These are phyloP conservation scores for Colletotrichum simmondsii DNA, from an alignment of 2,329 filamentous ascomycete species.

Conservation along the genomic window DNA sequence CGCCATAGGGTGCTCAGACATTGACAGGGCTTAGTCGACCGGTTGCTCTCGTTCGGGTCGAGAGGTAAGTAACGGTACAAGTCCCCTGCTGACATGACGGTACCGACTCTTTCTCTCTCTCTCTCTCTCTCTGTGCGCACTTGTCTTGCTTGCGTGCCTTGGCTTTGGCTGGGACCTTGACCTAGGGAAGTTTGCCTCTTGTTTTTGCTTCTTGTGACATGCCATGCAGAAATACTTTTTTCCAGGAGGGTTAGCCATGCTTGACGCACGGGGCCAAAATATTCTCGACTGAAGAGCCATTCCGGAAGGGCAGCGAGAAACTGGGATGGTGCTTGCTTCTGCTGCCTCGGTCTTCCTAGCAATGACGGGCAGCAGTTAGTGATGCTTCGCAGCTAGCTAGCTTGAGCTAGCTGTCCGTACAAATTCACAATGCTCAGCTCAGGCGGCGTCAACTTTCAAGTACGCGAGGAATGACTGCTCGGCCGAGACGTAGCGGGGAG, in stretches of 20 bases:
- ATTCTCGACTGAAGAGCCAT: slow-evolving; percentile 16
- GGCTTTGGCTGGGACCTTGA: slow-evolving; percentile 24
- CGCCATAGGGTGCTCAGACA: slow-evolving; percentile 34
- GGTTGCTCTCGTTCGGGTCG: slow-evolving; percentile 25
- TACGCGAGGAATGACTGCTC: slow-evolving; percentile 13
- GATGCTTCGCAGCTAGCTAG: slow-evolving; percentile 23
- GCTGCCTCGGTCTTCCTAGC: slow-evolving; percentile 14
- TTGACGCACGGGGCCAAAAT: slow-evolving; percentile 23
- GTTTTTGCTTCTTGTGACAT: slow-evolving; percentile 14
- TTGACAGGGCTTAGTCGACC: slow-evolving; percentile 34
- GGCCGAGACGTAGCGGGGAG: slow-evolving; percentile 24
- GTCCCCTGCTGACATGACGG: slow-evolving; percentile 20
- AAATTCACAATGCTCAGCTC: slow-evolving; percentile 3
- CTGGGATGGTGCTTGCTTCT: slow-evolving; percentile 17
- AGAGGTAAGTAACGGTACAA: slow-evolving; percentile 30
- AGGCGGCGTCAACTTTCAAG: neutral
- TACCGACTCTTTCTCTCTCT: slow-evolving; percentile 14
- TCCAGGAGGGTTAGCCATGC: slow-evolving; percentile 21
- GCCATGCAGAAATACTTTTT: slow-evolving; percentile 20
- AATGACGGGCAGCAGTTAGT: slow-evolving; percentile 23
- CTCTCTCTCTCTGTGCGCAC: neutral
- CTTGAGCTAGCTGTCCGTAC: neutral
- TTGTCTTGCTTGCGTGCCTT: slow-evolving; percentile 14
- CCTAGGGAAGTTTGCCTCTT: slow-evolving; percentile 26
- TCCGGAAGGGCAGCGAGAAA: slow-evolving; percentile 6